Conservation (phyloP, 2,329 filamentous ascomycete genomes). For the Stachybotrys chlorohalonatus region DNA sequence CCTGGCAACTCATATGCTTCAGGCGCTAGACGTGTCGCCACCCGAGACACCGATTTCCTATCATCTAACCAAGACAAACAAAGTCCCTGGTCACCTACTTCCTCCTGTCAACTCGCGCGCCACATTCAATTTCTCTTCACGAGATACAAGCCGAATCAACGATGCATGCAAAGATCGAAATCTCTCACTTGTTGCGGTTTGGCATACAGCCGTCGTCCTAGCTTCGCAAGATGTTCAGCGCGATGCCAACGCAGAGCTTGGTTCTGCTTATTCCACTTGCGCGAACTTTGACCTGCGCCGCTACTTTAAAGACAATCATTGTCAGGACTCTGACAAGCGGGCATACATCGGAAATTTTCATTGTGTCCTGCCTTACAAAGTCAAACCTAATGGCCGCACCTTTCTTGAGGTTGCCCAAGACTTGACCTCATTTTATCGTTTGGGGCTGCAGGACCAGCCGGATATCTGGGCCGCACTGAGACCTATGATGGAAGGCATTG, state of each 20-base stretch:
- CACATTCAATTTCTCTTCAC: not conserved
- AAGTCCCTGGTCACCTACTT: not conserved
- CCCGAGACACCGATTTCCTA: not conserved
- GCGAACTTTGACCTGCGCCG: not conserved
- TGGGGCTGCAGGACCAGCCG: not conserved
- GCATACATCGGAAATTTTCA: not conserved
- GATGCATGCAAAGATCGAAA: not conserved
- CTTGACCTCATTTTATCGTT: not conserved
- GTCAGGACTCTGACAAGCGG: not conserved
- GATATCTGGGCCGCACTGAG: not conserved
- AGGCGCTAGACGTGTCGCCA: not conserved
- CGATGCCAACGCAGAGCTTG: not conserved
- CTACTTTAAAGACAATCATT: not conserved
- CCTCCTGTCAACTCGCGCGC: not conserved
- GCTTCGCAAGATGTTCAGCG: not conserved
- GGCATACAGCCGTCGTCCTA: not conserved
- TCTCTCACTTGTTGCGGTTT: not conserved
- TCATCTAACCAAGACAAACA: not conserved
- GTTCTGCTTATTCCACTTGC: not conserved
- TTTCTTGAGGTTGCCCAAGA: not conserved
- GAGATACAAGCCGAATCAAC: not conserved
- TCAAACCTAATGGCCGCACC: not conserved
- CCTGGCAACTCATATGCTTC: not conserved
- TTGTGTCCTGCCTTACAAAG: not conserved
- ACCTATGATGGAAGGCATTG: not conserved